Evolutionary conservation across 352 stramenopile species (phyloP), one percentile per base, ranked within the genome.

Genomic region (Saprolegnia parasitica): DNA sequence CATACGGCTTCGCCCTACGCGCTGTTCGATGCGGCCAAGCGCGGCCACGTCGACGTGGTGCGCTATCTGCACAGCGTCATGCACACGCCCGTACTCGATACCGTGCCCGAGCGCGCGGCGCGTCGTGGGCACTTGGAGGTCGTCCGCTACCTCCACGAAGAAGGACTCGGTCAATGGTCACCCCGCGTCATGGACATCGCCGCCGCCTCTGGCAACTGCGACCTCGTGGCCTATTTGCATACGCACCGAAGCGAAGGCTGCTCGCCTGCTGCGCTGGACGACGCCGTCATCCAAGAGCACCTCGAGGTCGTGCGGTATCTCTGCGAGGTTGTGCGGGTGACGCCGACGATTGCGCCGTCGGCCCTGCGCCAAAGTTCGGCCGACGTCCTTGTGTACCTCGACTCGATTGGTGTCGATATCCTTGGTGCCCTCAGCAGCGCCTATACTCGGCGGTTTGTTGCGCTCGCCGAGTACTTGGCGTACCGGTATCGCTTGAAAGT

Each of bases 21-120:
- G 9, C 54, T 74, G 54, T 23, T 56, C 37, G 58, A 49, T 18
- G 71, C 71, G 5, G 71, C 71, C 0, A 55, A 56, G 37, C 45
- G 58, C 21, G 71, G 71, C 39, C 65, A 73, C 18, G 10, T 72
- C 5, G 23, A 73, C 6, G 46, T 74, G 13, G 42, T 74, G 1
- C 52, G 55, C 29, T 74, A 60, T 11, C 52, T 60, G 24, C 52
- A 60, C 35, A 9, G 11, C 11, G n/a, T 60, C 13, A 20, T 16
- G 13, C 16, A 16, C 13, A n/a, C 52, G 13, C 52, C 52, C 8
- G 24, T 42, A 20, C 20, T 15, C 9, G 24, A 15, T 4, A 9
- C 4, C 35, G 13, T 60, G 11, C 11, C 24, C 35, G 52, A 60
- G 24, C 52, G 52, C 13, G 52, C 52, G 11, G 52, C 52, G 13